Conservation (phyloP, 371 early-diverging fungal species). For the Choanephora cucurbitarum region DNA sequence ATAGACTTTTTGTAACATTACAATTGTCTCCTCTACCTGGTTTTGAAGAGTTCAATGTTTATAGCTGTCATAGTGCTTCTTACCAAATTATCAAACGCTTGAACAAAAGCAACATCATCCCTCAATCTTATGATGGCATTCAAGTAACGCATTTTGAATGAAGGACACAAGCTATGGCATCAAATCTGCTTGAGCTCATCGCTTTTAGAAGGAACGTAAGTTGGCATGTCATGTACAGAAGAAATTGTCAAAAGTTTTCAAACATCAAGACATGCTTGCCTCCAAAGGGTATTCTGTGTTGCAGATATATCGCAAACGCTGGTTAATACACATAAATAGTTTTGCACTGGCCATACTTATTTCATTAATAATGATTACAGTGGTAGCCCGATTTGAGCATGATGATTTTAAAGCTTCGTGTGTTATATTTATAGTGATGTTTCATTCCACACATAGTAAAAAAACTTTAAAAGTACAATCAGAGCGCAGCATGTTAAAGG, state of each 20-base stretch:
- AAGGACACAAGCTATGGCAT: neutral
- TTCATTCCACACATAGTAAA: too few relatives aligned
- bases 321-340: neutral
- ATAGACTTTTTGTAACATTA: neutral
- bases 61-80: constrained; percentile 3
- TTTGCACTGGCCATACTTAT: constrained; percentile 2
- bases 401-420: too few relatives aligned
- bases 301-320: neutral
- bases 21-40: neutral
- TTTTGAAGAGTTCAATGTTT: neutral
- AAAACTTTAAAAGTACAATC: too few relatives aligned
- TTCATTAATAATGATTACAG: constrained; percentile 1
- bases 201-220: neutral
- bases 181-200: neutral
- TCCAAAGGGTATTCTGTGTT: neutral
- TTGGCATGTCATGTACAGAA: constrained; percentile 4
- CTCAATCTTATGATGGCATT: constrained; percentile 11
- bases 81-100: constrained; percentile 10
- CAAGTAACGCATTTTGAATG: constrained; percentile 7
- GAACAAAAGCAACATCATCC: constrained; percentile 7
- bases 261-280: constrained; percentile 10
- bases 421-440: too few relatives aligned
- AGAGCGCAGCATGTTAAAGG: too few relatives aligned
- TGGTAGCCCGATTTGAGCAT: too few relatives aligned
- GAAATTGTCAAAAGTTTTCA: constrained; percentile 10